These are phyloP conservation scores for Tuber borchii DNA, from an alignment of 495 filamentous ascomycete species.

Conservation along the genomic window DNA sequence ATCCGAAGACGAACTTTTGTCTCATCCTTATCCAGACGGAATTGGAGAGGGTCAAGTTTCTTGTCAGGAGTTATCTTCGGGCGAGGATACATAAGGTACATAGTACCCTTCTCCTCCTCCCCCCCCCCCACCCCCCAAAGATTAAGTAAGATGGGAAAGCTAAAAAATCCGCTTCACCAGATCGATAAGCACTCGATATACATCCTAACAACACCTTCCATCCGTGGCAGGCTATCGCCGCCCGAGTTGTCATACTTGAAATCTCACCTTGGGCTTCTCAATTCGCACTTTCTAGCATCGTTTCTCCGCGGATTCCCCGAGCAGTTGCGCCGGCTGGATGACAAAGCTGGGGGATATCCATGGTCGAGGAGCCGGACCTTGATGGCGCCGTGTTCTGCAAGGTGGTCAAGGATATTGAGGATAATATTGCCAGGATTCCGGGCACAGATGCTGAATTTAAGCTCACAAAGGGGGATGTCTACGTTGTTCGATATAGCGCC, in stretches of 20 bases:
- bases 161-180: conserved; percentile 43
- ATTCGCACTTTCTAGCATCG: conserved; percentile 69
- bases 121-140: conserved; percentile 7
- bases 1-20: conserved; percentile 79
- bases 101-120: not conserved
- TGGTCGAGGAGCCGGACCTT: conserved; percentile 81
- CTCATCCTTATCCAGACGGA: conserved; percentile 96
- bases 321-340: conserved; percentile 71
- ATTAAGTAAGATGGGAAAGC: conserved; percentile 8
- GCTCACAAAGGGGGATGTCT: conserved; percentile 73
- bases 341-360: conserved; percentile 78
- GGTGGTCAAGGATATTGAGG: conserved; percentile 52
- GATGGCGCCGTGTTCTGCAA: conserved; percentile 78
- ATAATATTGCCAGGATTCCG: conserved; percentile 50
- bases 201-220: conserved; percentile 51
- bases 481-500: conserved; percentile 79
- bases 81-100: conserved; percentile 72
- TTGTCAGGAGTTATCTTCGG: conserved; percentile 76
- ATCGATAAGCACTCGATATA: conserved; percentile 64
- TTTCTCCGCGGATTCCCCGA: conserved; percentile 77
- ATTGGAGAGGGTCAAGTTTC: conserved; percentile 83
- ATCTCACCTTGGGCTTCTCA: conserved; percentile 72
- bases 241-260: conserved; percentile 70
- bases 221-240: conserved; percentile 56
- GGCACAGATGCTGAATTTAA: conserved; percentile 53